A percentile compares a stretch with the other conserved stretches of the same genome.
These are phyloP conservation scores for Fusarium sacchari DNA, from an alignment of 2,329 filamentous ascomycete genomes.

Conservation along the genomic window DNA sequence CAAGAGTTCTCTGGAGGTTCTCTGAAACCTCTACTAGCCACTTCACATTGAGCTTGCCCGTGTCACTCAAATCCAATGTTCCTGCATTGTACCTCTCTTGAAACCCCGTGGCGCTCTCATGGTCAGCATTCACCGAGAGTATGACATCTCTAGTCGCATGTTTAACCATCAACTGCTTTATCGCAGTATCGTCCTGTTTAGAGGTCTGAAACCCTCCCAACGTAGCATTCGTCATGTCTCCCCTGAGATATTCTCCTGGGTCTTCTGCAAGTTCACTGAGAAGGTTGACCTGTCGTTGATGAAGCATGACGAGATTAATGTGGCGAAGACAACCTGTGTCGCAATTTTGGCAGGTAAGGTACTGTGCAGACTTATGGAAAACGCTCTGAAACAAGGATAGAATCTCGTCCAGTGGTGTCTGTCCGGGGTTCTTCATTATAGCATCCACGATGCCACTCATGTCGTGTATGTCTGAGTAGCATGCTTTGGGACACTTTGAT, in stretches of 20 bases:
- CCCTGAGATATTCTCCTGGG: neutral
- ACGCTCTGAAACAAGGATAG: neutral
- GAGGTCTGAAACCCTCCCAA: neutral
- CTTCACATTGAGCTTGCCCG: conserved; percentile 8
- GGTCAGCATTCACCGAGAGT: neutral
- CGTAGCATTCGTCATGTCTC: neutral
- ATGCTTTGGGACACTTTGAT: neutral
- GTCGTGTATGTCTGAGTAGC: conserved; percentile 7
- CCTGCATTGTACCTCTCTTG: neutral
- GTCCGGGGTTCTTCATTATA: neutral
- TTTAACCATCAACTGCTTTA: conserved; percentile 6
- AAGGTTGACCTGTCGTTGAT: conserved; percentile 1
- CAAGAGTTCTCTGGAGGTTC: neutral
- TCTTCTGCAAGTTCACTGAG: neutral
- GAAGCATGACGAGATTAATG: conserved; percentile 14
- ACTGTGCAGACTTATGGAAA: neutral
- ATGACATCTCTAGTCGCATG: neutral
- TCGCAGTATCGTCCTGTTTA: neutral
- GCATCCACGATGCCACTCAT: neutral
- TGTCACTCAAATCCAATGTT: neutral
- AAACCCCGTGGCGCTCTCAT: neutral
- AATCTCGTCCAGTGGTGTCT: neutral
- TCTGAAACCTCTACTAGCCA: neutral
- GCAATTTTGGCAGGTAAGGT: neutral
- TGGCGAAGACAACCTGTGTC: conserved; percentile 6